Percentiles rank a stretch among this genome's conserved stretches.
Conservation (phyloP, 2,329 filamentous ascomycete genomes). For the Claviceps sorghi region DNA sequence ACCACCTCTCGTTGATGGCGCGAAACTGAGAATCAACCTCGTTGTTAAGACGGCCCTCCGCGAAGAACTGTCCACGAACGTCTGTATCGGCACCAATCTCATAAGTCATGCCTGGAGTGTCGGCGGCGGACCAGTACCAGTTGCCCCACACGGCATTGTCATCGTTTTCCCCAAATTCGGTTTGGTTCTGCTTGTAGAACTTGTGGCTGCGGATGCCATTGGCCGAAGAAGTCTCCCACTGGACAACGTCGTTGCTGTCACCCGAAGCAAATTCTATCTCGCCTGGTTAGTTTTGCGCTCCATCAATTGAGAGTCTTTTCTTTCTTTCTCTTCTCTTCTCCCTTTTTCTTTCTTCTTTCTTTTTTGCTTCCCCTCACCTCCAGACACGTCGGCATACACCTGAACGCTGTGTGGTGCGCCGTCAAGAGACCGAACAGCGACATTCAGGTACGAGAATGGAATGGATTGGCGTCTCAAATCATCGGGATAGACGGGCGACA, state of each 20-base stretch:
- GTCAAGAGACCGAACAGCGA: slow-evolving; percentile 48
- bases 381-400: slow-evolving; percentile 56
- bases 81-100: slow-evolving; percentile 52
- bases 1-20: slow-evolving; percentile 20
- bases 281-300: neutral
- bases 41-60: slow-evolving; percentile 47
- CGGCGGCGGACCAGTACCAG: slow-evolving; percentile 58
- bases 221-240: slow-evolving; percentile 45
- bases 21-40: slow-evolving; percentile 48
- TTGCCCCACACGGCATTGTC: slow-evolving; percentile 73
- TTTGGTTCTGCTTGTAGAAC: slow-evolving; percentile 44
- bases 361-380: slow-evolving; percentile 10
- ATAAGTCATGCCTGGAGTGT: slow-evolving; percentile 39
- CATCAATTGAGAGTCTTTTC: neutral
- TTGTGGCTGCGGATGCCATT: slow-evolving; percentile 48
- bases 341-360: too few relatives aligned
- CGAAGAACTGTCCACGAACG: slow-evolving; percentile 54
- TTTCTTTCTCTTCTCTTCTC: too few relatives aligned
- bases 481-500: slow-evolving; percentile 53
- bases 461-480: slow-evolving; percentile 55
- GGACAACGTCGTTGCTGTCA: slow-evolving; percentile 36
- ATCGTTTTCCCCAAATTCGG: slow-evolving; percentile 49
- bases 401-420: slow-evolving; percentile 48
- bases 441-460: slow-evolving; percentile 54
- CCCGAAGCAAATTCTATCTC: slow-evolving; percentile 55